Conservation (phyloP, 2,329 filamentous ascomycete genomes). For the Aureobasidium mangrovei region DNA sequence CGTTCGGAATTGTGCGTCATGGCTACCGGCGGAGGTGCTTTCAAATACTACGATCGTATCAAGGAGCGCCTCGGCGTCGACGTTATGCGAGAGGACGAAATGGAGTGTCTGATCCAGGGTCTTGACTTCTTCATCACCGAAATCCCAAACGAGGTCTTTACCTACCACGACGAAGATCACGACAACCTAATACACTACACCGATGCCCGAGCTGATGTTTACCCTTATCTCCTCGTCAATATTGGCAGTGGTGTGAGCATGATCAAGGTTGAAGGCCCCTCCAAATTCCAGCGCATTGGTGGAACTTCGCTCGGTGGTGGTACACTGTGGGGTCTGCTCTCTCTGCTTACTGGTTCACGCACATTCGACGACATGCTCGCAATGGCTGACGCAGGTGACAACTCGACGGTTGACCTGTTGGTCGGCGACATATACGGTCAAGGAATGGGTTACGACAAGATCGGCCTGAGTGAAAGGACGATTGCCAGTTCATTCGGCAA, state of each 20-base stretch:
- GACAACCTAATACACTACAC: slow-evolving; percentile 79
- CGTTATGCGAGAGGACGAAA: slow-evolving; percentile 89
- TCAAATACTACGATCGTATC: slow-evolving; percentile 93
- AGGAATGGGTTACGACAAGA: slow-evolving; percentile 89
- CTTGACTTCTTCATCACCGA: slow-evolving; percentile 99
- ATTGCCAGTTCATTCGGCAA: slow-evolving; percentile 97
- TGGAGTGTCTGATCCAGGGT: slow-evolving; percentile 91
- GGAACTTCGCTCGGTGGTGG: slow-evolving; percentile 91
- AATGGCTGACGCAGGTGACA: slow-evolving; percentile 85
- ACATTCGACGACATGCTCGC: slow-evolving; percentile 98
- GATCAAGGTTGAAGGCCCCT: slow-evolving; percentile 88
- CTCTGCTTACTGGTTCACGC: slow-evolving; percentile 80
- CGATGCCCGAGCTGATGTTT: slow-evolving; percentile 68
- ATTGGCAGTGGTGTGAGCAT: slow-evolving; percentile 96
- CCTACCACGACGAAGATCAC: slow-evolving; percentile 66
- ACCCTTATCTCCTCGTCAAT: slow-evolving; percentile 95
- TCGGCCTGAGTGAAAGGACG: slow-evolving; percentile 87
- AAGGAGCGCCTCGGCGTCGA: slow-evolving; percentile 75
- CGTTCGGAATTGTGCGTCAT: slow-evolving; percentile 68
- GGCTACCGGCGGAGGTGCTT: slow-evolving; percentile 91
- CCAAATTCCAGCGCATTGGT: slow-evolving; percentile 80
- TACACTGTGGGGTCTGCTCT: slow-evolving; percentile 93
- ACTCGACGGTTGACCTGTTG: slow-evolving; percentile 87
- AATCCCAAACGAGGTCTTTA: slow-evolving; percentile 94
- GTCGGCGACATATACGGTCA: slow-evolving; percentile 98